Evolutionary conservation across 306 rosid species (phyloP), one percentile per base, ranked within the genome.

Genomic region (Erythrophleum fordii): DNA sequence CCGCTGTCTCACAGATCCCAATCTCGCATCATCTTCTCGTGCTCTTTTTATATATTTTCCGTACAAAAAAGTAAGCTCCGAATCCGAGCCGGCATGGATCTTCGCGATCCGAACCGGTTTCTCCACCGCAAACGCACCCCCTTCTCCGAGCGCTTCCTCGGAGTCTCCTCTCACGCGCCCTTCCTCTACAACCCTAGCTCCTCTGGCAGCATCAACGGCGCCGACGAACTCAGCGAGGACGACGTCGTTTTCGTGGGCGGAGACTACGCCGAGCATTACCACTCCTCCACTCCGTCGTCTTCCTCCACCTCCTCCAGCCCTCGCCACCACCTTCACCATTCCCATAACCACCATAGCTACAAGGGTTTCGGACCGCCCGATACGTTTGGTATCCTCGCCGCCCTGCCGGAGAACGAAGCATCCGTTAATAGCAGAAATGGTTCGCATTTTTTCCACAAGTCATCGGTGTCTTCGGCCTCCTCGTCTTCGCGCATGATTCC

Each of bases 381-480:
- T 62, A 41, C 85, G 8, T 93, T 87, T 82, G 97, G 96, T 18
- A 87, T 93, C 86, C 97, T 88, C 46, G 94, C 97, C 26, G 94
- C 89, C 12, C 86, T 89, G 9, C 92, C 97, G 25, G 94, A 86
- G 60, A 81, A 84, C 55, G 90, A 91, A 61, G 53, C 84, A 16
- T 48, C 89, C 8, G 59, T 76, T 20, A 86, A 28, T 31, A 71
- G 62, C 18, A 78, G 86, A 0, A 78, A 69, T 67, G 70, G 53
- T 62, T 85, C 91, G 16, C 84, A 85, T 61, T 77, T 83, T 53
- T 85, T 79, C 83, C 87, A 77, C 48, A 87, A 93, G 79, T 82
- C 91, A 6, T 88, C 97, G 1, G 81, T 77, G 4, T 90, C 92
- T 8, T 80, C 92, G 0, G 70, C 89, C 1, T 83, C 93, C 5